These are phyloP conservation scores for Russula sp. DNA, from an alignment of 768 basidiomycete genomes.

Conservation along the genomic window DNA sequence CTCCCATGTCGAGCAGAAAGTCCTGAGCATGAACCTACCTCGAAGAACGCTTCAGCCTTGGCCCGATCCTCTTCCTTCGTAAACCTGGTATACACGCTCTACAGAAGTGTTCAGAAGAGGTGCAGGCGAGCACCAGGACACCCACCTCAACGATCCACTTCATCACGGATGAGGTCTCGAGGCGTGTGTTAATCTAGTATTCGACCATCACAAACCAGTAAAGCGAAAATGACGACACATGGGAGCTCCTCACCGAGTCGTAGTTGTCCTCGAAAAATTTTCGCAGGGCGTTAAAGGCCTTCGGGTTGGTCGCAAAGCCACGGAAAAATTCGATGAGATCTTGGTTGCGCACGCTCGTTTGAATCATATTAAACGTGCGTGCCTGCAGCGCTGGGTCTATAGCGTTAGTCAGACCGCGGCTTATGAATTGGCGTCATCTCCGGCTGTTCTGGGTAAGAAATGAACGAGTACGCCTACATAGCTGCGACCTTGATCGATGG, in stretches of 20 bases:
- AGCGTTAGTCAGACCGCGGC: slow-evolving; percentile 59
- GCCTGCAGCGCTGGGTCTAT: slow-evolving; percentile 50
- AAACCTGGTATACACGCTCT: slow-evolving; percentile 12
- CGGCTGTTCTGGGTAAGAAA: neutral
- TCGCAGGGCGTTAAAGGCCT: slow-evolving; percentile 47
- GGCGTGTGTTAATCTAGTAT: slow-evolving; percentile 13
- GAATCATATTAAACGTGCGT: slow-evolving; percentile 58
- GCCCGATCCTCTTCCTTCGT: slow-evolving; percentile 11
- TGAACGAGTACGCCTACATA: slow-evolving; percentile 41
- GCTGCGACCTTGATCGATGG: slow-evolving; percentile 68
- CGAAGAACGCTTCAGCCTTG: slow-evolving; percentile 20
- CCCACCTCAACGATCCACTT: slow-evolving; percentile 14
- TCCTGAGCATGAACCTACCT: neutral
- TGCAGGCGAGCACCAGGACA: neutral
- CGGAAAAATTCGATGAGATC: slow-evolving; percentile 61
- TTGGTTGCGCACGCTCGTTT: slow-evolving; percentile 48
- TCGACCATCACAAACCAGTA: neutral
- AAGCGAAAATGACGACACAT: neutral
- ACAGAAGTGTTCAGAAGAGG: neutral
- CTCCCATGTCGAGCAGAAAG: neutral
- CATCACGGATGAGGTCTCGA: slow-evolving; percentile 18
- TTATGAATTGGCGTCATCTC: slow-evolving; percentile 26
- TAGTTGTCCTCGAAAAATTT: slow-evolving; percentile 69
- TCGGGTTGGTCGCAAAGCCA: slow-evolving; percentile 51
- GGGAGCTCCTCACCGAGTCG: slow-evolving; percentile 40